Evolutionary conservation across 2,329 filamentous ascomycete genomes (phyloP), one percentile per base, ranked within the genome.

Genomic region (Botryotinia convoluta): DNA sequence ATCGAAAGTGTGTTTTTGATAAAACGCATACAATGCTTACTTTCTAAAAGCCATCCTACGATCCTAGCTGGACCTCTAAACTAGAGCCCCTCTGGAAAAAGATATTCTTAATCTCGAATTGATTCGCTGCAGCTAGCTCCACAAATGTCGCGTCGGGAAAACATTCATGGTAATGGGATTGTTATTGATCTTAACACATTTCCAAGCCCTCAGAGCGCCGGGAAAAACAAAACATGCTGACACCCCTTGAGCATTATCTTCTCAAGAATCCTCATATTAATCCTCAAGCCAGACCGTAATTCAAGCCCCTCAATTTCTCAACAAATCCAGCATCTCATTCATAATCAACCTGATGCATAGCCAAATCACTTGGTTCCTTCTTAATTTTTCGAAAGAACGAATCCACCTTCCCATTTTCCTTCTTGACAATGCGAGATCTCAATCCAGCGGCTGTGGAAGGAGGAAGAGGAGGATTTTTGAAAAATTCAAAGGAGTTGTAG

Each of bases 401-500:
- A 54, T 68, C 35, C 0, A 57, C 45, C 3, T 67, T 67, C 12
- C 22, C 45, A 39, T 51, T 67, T 67, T 67, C 63, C 14, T 67
- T 67, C 20, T 51, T 67, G 32, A n/a, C 1, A 2, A 32, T 4
- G 16, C 45, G 44, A 39, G 45, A 10, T 39, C 39, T 57, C 1
- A 26, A 4, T n/a, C 32, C 48, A 5, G 9, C n/a, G 5, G 63
- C 5, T 6, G 32, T 18, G 14, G 32, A n/a, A 8, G 26, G 48
- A 20, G 39, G 35, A 68, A 18, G 65, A n/a, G 63, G 63, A 14
- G 70, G n/a, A 22, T 48, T 51, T 18, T 68, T 68, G 76, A 81
- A 68, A 4, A 81, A 60, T 29, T 87, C 84, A 22, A 74, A 79
- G 1, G 87, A 88, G 75, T 81, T 85, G 76, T 89, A 89, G 45